These are phyloP conservation scores for Mytilinidion resinicola DNA, from an alignment of 495 filamentous ascomycete genomes.

Conservation along the genomic window DNA sequence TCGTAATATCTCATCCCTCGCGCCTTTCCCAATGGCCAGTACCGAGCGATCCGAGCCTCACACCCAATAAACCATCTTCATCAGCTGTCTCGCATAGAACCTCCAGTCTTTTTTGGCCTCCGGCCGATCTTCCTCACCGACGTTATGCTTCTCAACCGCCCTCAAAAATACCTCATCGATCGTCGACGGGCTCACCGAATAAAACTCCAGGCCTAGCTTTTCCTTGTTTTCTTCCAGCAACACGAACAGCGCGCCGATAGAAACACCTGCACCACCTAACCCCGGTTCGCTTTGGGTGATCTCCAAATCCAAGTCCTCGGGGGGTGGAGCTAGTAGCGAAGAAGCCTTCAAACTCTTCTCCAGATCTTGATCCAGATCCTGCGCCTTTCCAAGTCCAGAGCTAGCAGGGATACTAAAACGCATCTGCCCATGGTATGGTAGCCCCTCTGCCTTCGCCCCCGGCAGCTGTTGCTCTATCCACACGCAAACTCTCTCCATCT, in stretches of 20 bases:
- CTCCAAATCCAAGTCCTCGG: background rate
- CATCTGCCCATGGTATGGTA: constrained; percentile 76
- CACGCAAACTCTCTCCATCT: constrained; percentile 54
- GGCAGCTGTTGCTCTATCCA: constrained; percentile 57
- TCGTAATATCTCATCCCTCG: no score
- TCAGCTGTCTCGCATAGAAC: background rate
- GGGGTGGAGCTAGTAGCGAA: background rate
- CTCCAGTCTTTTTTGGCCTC: constrained; percentile 9
- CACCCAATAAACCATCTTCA: background rate
- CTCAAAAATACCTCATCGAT: constrained; percentile 83
- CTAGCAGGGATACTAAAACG: constrained; percentile 62
- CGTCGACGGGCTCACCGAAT: constrained; percentile 72
- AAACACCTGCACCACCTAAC: constrained; percentile 23
- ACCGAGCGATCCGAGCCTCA: no score
- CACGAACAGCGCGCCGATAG: constrained; percentile 60
- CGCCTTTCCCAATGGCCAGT: no score
- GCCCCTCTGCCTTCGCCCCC: constrained; percentile 58
- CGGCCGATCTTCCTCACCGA: constrained; percentile 61
- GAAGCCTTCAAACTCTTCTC: background rate
- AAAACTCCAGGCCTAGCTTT: constrained; percentile 65
- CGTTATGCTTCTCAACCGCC: constrained; percentile 69
- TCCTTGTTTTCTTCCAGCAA: constrained; percentile 49
- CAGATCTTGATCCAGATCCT: no score
- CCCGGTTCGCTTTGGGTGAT: background rate
- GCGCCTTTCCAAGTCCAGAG: background rate